Evolutionary conservation across 73 alveolate species (phyloP).

Genomic region (Paramecium sonneborni): DNA sequence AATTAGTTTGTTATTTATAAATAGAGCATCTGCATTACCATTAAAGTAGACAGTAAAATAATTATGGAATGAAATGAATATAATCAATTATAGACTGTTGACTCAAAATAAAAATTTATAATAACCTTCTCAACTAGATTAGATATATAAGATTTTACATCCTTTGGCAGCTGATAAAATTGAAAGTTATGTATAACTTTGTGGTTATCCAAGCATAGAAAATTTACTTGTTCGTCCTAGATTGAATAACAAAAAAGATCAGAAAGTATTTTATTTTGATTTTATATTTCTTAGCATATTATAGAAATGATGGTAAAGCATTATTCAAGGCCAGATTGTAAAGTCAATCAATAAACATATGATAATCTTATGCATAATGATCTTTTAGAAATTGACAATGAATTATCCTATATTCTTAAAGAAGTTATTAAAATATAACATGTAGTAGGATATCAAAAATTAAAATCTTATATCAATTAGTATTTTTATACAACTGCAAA

Average conservation of each 20-base stretch:
- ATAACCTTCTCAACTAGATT: neutral
- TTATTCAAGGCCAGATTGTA: neutral
- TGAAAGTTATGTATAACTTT: slow-evolving; percentile 4
- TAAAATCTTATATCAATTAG: neutral
- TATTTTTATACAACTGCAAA: neutral
- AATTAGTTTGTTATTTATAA: neutral
- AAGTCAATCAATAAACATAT: neutral
- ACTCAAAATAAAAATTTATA: neutral
- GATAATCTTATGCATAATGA: neutral
- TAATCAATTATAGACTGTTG: slow-evolving; percentile 1
- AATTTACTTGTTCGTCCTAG: neutral
- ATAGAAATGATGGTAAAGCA: neutral
- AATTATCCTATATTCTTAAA: neutral
- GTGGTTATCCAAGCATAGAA: slow-evolving; percentile 24
- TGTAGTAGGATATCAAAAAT: neutral
- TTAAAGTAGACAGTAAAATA: neutral
- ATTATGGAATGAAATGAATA: neutral
- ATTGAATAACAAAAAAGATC: neutral
- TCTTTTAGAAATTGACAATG: neutral
- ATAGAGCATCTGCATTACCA: slow-evolving; percentile 20
- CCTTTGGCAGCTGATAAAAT: neutral
- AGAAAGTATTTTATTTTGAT: neutral
- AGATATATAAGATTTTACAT: neutral
- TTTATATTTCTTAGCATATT: neutral
- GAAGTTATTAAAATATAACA: neutral